Conservation (phyloP, 345 rosid species). For the Laguncularia racemosa region DNA sequence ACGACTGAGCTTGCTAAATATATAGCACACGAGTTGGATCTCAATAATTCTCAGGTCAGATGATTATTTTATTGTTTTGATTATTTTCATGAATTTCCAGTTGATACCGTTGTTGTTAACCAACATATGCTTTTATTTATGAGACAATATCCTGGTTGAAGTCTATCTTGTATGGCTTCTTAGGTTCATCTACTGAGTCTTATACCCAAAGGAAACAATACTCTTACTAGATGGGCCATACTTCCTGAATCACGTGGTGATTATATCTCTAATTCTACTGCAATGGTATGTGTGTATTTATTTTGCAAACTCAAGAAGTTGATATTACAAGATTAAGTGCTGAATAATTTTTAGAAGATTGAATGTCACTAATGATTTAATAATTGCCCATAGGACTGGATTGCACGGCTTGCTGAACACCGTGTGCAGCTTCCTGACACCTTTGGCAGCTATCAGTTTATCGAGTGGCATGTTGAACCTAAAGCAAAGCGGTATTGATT, state of each 20-base stretch:
- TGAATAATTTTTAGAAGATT: not conserved
- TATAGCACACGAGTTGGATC: constrained; percentile 46
- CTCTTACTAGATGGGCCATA: constrained; percentile 49
- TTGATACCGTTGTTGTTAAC: too few species aligned
- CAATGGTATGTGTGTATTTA: constrained; percentile 31
- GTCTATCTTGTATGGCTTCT: constrained; percentile 10
- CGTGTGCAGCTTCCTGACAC: constrained; percentile 53
- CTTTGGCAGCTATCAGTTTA: constrained; percentile 55
- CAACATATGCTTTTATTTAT: not conserved
- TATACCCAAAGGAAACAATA: constrained; percentile 49
- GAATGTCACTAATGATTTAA: not conserved
- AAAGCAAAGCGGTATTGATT: constrained; percentile 27
- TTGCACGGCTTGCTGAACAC: constrained; percentile 56
- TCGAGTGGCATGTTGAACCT: constrained; percentile 61
- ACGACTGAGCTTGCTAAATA: constrained; percentile 31
- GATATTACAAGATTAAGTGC: too few species aligned
- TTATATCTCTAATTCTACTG: constrained; percentile 54
- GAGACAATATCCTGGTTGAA: not conserved
- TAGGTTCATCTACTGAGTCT: constrained; percentile 61
- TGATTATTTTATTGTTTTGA: not conserved
- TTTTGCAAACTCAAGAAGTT: too few species aligned
- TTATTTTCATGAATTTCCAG: not conserved
- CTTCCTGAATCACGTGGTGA: constrained; percentile 42
- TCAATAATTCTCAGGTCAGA: constrained; percentile 60
- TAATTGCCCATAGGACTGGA: constrained; percentile 36